Conservation (phyloP, 305 asterid species). For the Rubia balearica region DNA sequence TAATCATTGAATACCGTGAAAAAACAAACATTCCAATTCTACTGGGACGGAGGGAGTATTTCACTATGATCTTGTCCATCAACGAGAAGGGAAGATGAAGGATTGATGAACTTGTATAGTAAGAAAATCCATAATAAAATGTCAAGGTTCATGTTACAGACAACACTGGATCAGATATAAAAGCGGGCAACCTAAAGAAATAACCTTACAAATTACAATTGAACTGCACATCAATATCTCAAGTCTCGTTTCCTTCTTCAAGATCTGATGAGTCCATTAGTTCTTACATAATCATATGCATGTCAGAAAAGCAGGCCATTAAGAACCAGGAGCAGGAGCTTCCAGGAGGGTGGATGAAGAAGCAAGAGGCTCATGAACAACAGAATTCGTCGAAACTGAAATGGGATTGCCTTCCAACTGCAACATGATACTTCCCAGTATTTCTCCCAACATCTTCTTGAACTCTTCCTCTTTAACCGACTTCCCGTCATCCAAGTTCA, state of each 20-base stretch:
- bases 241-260: not conserved
- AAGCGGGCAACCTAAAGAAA: not conserved
- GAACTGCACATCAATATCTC: not conserved
- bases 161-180: not conserved
- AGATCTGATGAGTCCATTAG: not conserved
- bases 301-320: constrained; percentile 1
- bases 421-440: constrained; percentile 67
- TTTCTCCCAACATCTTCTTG: constrained; percentile 65
- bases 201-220: not conserved
- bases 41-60: no score
- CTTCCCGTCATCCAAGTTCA: constrained; percentile 54
- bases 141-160: not conserved
- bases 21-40: no score
- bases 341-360: constrained; percentile 37
- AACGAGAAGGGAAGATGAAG: not conserved
- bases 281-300: not conserved
- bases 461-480: constrained; percentile 72
- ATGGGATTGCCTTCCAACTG: constrained; percentile 71
- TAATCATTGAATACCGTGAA: no score
- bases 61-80: no score
- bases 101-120: not conserved
- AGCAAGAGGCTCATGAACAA: constrained; percentile 69
- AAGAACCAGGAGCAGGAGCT: constrained; percentile 19
- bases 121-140: not conserved
- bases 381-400: constrained; percentile 65